Evolutionary conservation across 1,284 basidiomycete genomes (phyloP).

Genomic region (Grifola frondosa): DNA sequence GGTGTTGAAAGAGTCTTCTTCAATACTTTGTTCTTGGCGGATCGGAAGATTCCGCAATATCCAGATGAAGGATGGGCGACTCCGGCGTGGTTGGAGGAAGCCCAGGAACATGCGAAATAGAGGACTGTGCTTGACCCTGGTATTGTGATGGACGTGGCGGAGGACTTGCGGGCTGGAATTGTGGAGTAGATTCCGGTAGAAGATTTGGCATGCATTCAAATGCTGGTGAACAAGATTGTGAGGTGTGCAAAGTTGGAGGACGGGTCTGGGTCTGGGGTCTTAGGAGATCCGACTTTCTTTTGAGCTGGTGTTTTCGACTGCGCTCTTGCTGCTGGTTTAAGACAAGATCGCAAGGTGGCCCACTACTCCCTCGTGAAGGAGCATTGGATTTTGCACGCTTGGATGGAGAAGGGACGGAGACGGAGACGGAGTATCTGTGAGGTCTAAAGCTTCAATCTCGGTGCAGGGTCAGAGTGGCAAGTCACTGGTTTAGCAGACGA

Average conservation of each 20-base stretch:
- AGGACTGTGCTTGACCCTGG: not conserved
- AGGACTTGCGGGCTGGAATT: conserved; percentile 19
- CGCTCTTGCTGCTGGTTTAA: conserved; percentile 7
- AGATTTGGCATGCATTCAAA: conserved; percentile 18
- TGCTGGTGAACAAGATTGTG: conserved; percentile 35
- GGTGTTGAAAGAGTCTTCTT: not conserved
- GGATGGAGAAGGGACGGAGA: conserved; percentile 14
- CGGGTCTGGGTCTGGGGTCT: not conserved
- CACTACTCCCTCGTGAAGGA: conserved; percentile 1
- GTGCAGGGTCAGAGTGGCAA: conserved; percentile 5
- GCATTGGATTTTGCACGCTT: conserved; percentile 12
- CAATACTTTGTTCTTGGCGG: not conserved
- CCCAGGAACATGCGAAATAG: not conserved
- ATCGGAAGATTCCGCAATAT: not conserved
- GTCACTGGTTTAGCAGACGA: conserved; percentile 22
- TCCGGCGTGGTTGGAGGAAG: not conserved
- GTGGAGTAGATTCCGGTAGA: conserved; percentile 18
- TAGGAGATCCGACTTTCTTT: not conserved
- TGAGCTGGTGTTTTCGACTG: not conserved
- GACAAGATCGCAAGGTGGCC: conserved; percentile 5
- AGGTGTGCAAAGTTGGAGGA: conserved; percentile 25
- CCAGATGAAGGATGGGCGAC: conserved; percentile 4
- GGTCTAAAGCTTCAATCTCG: conserved; percentile 37
- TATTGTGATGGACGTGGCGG: conserved; percentile 15
- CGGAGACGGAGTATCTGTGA: conserved; percentile 31